phyloP scores from a whole-genome alignment of 139 green algal species.

The Chlamydomonas schloesseri region DNA sequence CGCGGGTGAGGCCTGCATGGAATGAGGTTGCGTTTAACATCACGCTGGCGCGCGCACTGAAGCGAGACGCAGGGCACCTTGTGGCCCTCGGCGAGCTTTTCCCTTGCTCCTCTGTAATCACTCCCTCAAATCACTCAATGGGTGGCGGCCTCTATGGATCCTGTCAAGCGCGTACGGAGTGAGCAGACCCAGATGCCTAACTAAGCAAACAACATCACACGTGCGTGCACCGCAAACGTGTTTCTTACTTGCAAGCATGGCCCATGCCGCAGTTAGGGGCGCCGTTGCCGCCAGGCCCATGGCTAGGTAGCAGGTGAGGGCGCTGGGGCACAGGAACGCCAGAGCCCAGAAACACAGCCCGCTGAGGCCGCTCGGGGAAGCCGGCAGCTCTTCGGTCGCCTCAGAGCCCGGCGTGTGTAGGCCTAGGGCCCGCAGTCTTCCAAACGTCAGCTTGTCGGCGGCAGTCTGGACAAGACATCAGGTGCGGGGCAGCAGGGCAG shows the following conservation, averaged over 20 bases:
- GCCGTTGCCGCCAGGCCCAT: not conserved
- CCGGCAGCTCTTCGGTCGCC: no score
- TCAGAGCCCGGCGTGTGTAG: no score
- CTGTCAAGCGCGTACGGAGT: no score
- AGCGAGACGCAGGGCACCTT: not conserved
- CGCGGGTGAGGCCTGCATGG: not conserved
- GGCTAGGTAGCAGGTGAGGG: not conserved
- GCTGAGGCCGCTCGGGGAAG: not conserved
- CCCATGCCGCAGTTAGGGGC: not conserved
- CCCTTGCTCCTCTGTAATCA: no score
- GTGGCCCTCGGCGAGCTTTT: not conserved
- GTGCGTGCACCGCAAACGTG: no score
- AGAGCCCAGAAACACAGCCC: slow-evolving; percentile 8
- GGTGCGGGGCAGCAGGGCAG: not conserved
- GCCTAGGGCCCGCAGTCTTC: not conserved
- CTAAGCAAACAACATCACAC: no score
- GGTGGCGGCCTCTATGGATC: no score
- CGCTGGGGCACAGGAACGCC: not conserved
- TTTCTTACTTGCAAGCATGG: not conserved
- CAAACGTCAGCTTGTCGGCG: not conserved
- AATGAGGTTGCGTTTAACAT: no score
- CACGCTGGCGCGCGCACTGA: no score
- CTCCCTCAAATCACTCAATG: no score
- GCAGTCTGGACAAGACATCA: not conserved
- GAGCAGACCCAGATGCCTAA: no score